Conservation (phyloP, 148 eudicot species). For the Cornus kousa region DNA sequence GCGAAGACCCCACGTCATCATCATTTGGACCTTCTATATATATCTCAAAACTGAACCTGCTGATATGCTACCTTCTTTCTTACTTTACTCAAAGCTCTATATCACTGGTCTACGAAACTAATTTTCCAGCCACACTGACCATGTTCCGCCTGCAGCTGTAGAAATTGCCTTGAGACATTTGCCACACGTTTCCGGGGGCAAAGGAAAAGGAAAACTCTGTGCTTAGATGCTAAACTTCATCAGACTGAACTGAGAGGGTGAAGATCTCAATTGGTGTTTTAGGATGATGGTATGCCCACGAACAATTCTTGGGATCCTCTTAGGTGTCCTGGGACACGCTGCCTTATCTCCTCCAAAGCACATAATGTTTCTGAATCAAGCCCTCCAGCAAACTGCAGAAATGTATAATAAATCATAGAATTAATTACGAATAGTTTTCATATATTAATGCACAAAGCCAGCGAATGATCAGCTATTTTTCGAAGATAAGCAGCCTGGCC, state of each 20-base stretch:
- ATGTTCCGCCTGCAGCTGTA: conserved; percentile 5
- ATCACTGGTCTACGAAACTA: not conserved
- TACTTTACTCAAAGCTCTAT: not conserved
- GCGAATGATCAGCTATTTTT: not conserved
- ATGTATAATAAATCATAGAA: not conserved
- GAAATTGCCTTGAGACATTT: not conserved
- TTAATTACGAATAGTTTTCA: not conserved
- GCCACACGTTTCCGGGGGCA: not conserved
- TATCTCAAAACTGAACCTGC: not conserved
- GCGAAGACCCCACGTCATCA: no score
- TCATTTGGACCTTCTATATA: no score
- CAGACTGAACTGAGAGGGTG: not conserved
- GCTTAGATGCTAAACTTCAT: no score
- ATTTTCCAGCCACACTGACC: not conserved
- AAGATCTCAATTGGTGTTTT: not conserved
- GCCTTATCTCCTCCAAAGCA: conserved; percentile 30
- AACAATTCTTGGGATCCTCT: conserved; percentile 19
- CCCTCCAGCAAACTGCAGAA: conserved; percentile 28
- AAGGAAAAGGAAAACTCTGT: no score
- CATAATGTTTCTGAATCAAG: conserved; percentile 30
- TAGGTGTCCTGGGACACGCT: conserved; percentile 17
- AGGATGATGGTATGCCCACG: conserved; percentile 18
- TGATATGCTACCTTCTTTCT: not conserved
- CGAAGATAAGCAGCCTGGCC: not conserved
- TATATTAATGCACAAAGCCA: not conserved